Conservation (phyloP, 176 grass and related monocot species). For the Carex cristatella region DNA sequence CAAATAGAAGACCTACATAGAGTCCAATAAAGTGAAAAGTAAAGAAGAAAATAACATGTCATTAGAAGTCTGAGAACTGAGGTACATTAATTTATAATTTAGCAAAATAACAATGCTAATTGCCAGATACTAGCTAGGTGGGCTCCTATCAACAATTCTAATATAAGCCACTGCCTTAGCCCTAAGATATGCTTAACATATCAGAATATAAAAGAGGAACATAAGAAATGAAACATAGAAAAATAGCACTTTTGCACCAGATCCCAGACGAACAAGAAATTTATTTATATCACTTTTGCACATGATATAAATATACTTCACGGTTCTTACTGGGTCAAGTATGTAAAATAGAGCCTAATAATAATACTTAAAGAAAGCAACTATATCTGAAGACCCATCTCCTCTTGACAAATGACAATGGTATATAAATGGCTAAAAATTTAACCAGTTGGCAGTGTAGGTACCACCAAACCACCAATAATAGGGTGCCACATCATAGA, state of each 20-base stretch:
- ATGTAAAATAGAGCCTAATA: background rate
- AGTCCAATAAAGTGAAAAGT: no score
- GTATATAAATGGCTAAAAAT: background rate
- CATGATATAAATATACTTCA: background rate
- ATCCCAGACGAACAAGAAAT: background rate
- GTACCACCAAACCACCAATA: conserved; percentile 20
- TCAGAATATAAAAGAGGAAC: no score
- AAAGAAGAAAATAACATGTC: background rate
- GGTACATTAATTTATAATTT: background rate
- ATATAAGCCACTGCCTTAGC: no score
- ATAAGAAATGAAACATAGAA: no score
- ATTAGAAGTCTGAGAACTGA: background rate
- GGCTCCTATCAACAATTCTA: no score
- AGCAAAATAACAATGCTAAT: background rate
- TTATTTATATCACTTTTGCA: background rate
- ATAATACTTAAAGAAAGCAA: background rate
- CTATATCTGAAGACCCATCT: background rate
- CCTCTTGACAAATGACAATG: background rate
- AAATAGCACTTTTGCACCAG: background rate
- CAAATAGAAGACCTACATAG: no score
- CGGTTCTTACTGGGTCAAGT: background rate
- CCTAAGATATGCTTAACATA: no score
- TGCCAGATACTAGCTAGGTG: background rate
- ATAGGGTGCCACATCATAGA: background rate
- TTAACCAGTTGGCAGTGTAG: background rate